Evolutionary conservation across 1,139 yeast species (phyloP).

Genomic region (Hemisphaericaspora subhashii): DNA sequence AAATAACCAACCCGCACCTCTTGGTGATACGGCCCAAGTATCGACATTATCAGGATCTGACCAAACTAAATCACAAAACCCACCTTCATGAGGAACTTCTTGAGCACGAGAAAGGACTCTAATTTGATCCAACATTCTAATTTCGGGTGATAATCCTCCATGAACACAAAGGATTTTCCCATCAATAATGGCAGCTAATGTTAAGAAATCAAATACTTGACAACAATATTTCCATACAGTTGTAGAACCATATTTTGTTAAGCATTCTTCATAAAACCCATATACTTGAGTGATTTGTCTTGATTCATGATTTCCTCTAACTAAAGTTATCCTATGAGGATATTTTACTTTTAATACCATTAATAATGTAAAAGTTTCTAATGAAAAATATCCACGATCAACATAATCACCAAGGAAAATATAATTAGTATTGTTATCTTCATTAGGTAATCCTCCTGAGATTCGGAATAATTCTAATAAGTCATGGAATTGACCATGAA

Average conservation of each 20-base stretch:
- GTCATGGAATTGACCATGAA: constrained; percentile 98
- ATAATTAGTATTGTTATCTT: constrained; percentile 54
- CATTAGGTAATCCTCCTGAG: constrained; percentile 87
- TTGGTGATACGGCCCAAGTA: constrained; percentile 97
- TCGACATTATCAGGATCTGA: constrained; percentile 97
- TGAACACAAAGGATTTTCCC: constrained; percentile 93
- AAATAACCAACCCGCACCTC: constrained; percentile 98
- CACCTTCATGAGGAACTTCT: constrained; percentile 99
- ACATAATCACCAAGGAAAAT: constrained; percentile 93
- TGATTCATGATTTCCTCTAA: constrained; percentile 92
- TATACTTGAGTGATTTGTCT: constrained; percentile 95
- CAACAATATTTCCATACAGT: constrained; percentile 98
- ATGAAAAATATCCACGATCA: constrained; percentile 91
- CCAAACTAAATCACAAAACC: constrained; percentile 97
- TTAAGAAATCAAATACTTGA: constrained; percentile 90
- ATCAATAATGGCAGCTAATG: constrained; percentile 92
- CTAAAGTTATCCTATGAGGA: constrained; percentile 83
- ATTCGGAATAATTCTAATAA: constrained; percentile 85
- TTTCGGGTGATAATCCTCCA: constrained; percentile 97
- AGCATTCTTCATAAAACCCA: constrained; percentile 89
- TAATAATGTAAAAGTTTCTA: constrained; percentile 87
- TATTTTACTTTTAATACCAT: constrained; percentile 89
- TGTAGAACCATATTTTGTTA: constrained; percentile 90
- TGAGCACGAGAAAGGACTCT: constrained; percentile 95
- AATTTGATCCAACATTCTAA: constrained; percentile 94